Percentiles rank a stretch among this genome's conserved stretches.
Evolutionary conservation across 2,329 filamentous ascomycete species (phyloP).

Genomic region (Atkinsonella hypoxylon): DNA sequence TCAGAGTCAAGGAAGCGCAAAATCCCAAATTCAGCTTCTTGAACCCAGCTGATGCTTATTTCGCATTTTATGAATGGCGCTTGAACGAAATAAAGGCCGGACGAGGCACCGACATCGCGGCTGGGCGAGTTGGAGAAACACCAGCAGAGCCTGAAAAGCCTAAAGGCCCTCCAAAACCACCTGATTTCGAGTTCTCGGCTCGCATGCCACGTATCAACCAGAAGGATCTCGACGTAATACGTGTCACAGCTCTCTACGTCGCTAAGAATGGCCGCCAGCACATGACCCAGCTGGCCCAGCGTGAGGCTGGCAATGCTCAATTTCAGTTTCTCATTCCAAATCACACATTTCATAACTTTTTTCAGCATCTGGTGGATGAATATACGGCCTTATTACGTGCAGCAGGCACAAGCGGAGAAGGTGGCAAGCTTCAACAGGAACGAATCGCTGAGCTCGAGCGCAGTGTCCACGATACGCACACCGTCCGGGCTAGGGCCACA

Average conservation of each 20-base stretch:
- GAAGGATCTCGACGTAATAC: slow-evolving; percentile 67
- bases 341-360: slow-evolving; percentile 93
- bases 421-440: slow-evolving; percentile 57
- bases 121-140: slow-evolving; percentile 58
- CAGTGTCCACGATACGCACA: slow-evolving; percentile 69
- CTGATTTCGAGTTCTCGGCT: slow-evolving; percentile 85
- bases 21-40: slow-evolving; percentile 93
- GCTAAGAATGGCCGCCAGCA: slow-evolving; percentile 88
- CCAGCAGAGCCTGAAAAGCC: slow-evolving; percentile 48
- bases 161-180: slow-evolving; percentile 71
- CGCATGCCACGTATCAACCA: slow-evolving; percentile 96
- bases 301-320: slow-evolving; percentile 81
- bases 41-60: slow-evolving; percentile 67
- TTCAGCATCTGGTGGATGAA: slow-evolving; percentile 83
- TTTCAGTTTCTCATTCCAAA: slow-evolving; percentile 94
- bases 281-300: slow-evolving; percentile 79
- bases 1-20: slow-evolving; percentile 70
- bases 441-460: slow-evolving; percentile 60
- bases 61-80: slow-evolving; percentile 83
- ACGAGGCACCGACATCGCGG: slow-evolving; percentile 65
- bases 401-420: slow-evolving; percentile 52
- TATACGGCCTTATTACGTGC: slow-evolving; percentile 70
- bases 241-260: slow-evolving; percentile 78
- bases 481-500: slow-evolving; percentile 68
- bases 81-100: slow-evolving; percentile 76